phyloP scores from a whole-genome alignment of 2,329 filamentous ascomycete genomes.

The Cladophialophora yegresii region DNA sequence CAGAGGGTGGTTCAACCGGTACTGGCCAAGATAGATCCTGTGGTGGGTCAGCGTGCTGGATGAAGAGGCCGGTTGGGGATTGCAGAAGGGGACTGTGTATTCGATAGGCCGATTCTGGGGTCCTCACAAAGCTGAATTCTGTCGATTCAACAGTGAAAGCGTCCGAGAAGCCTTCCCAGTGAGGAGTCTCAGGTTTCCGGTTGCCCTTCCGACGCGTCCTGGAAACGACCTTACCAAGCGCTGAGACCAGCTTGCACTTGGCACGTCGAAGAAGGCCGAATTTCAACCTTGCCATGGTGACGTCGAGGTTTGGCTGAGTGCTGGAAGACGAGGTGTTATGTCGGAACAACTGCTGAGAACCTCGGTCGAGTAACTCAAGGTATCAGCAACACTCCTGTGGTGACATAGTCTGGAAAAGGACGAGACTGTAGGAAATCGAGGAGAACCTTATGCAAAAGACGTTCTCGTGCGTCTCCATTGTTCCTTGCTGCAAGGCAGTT shows the following conservation, averaged over 20 bases:
- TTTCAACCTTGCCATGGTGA: background rate
- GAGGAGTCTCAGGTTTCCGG: background rate
- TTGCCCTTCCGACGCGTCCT: background rate
- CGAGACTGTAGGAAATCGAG: background rate
- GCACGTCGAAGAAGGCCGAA: background rate
- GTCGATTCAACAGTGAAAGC: background rate
- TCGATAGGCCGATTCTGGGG: background rate
- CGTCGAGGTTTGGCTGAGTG: background rate
- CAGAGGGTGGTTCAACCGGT: background rate
- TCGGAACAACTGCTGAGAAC: background rate
- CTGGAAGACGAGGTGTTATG: background rate
- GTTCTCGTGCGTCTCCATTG: background rate
- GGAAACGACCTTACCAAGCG: background rate
- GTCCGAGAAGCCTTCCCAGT: background rate
- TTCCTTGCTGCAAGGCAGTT: background rate
- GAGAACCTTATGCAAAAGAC: background rate
- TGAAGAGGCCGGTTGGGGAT: background rate
- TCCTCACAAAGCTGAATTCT: background rate
- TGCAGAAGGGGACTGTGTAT: background rate
- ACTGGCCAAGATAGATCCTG: background rate
- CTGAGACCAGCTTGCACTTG: background rate
- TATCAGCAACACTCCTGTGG: background rate
- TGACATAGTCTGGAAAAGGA: background rate
- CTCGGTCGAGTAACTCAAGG: background rate
- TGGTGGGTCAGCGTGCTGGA: background rate